Conservation (phyloP, 495 filamentous ascomycete genomes). For the Hypoxylon trugodes region DNA sequence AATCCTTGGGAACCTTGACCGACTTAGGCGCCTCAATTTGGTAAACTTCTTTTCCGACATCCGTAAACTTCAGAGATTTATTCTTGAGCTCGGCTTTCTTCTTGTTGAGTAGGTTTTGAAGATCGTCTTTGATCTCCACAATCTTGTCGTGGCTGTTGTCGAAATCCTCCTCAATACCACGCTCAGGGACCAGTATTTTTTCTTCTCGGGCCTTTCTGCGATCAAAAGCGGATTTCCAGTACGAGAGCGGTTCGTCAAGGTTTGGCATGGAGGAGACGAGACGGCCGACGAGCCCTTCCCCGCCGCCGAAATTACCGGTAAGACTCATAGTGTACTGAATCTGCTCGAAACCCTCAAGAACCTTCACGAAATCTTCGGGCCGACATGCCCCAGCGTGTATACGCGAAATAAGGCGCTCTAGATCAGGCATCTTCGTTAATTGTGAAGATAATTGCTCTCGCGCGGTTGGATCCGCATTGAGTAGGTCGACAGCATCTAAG, state of each 20-base stretch:
- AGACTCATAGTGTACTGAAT: slow-evolving; percentile 91
- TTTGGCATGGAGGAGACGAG: slow-evolving; percentile 87
- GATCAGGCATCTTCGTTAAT: slow-evolving; percentile 88
- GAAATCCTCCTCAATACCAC: slow-evolving; percentile 92
- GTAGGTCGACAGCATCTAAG: slow-evolving; percentile 92
- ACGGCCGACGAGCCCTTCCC: slow-evolving; percentile 83
- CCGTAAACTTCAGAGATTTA: slow-evolving; percentile 79
- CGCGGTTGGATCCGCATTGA: slow-evolving; percentile 81
- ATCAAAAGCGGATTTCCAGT: slow-evolving; percentile 95
- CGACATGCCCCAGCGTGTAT: slow-evolving; percentile 91
- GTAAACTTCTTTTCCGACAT: slow-evolving; percentile 97
- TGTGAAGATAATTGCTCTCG: slow-evolving; percentile 86
- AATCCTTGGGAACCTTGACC: slow-evolving; percentile 84
- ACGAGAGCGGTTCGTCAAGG: slow-evolving; percentile 71
- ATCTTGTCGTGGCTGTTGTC: slow-evolving; percentile 84
- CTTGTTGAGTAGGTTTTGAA: slow-evolving; percentile 75
- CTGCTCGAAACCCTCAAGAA: slow-evolving; percentile 96
- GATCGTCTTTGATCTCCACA: slow-evolving; percentile 71
- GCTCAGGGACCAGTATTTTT: slow-evolving; percentile 78
- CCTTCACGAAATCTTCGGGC: slow-evolving; percentile 89
- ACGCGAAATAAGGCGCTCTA: slow-evolving; percentile 92
- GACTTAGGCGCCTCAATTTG: slow-evolving; percentile 91
- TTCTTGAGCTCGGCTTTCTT: slow-evolving; percentile 71
- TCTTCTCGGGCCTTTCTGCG: slow-evolving; percentile 78
- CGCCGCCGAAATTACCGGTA: slow-evolving; percentile 71